Base-by-base conservation (phyloP, 78 protist species). In the Monosiga brevicollis region DNA sequence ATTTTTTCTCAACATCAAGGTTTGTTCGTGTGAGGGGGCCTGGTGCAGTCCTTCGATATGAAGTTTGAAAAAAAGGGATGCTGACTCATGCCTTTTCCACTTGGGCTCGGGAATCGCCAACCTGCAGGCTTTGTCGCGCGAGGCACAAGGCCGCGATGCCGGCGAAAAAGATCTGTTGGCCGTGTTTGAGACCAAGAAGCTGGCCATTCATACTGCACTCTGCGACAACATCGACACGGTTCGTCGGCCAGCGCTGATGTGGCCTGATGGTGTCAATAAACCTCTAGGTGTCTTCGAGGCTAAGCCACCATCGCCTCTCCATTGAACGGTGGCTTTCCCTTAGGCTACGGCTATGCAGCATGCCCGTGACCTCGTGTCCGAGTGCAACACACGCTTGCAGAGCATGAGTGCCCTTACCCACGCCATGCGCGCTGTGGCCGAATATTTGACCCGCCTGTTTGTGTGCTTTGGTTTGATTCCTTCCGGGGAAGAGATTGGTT, bases 221-320 rank as follows among this genome's bases (percentile, higher is more conserved):
- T 2, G 79, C 74, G 95, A 97, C 85, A 90, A 85, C 87, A 94
- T 96, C 87, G 87, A 97, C 94, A 96, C 97, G 34, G 82, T 91
- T n/a, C n/a, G n/a, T n/a, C n/a, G n/a, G n/a, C n/a, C n/a, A n/a
- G n/a, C n/a, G n/a, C n/a, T n/a, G n/a, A n/a, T n/a, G n/a, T n/a
- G n/a, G n/a, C n/a, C n/a, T n/a, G n/a, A n/a, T n/a, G n/a, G n/a
- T n/a, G n/a, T n/a, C n/a, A n/a, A n/a, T n/a, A n/a, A n/a, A n/a
- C n/a, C n/a, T n/a, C n/a, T n/a, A n/a, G n/a, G n/a, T n/a, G n/a
- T n/a, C n/a, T n/a, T n/a, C n/a, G n/a, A n/a, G n/a, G n/a, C n/a
- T n/a, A n/a, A n/a, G n/a, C n/a, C n/a, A n/a, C n/a, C n/a, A n/a
- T n/a, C n/a, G n/a, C n/a, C n/a, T n/a, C n/a, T n/a, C n/a, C n/a